Conservation (phyloP, 2,329 filamentous ascomycete species). For the Cryphonectria radicalis region DNA sequence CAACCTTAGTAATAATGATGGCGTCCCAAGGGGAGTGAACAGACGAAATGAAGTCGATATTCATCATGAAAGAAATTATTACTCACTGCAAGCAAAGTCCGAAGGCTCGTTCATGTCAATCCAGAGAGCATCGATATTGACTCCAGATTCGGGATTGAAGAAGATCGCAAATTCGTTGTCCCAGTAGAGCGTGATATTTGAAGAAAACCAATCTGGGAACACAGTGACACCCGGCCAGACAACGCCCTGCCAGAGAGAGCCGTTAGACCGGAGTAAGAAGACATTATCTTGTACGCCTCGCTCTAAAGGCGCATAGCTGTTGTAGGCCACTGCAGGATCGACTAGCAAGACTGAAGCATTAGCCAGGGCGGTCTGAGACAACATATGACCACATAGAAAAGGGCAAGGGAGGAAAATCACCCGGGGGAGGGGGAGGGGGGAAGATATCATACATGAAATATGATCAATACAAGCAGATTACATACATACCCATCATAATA, state of each 20-base stretch:
- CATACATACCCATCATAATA: conserved; percentile 62
- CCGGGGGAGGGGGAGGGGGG: neutral
- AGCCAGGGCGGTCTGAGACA: neutral
- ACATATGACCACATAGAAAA: neutral
- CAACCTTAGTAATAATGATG: neutral
- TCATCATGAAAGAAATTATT: too few relatives aligned
- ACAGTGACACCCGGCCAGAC: conserved; percentile 78
- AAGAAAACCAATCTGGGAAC: conserved; percentile 78
- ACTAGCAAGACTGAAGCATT: conserved; percentile 67
- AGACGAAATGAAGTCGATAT: neutral
- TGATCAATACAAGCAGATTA: neutral
- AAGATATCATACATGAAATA: neutral
- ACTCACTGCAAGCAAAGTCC: conserved; percentile 48
- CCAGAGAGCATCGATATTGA: conserved; percentile 80
- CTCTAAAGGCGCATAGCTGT: conserved; percentile 49
- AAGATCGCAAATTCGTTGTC: conserved; percentile 67
- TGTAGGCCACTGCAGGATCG: conserved; percentile 65
- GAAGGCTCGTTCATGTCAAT: conserved; percentile 70
- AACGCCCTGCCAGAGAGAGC: conserved; percentile 62
- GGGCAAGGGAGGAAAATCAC: too few relatives aligned
- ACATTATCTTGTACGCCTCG: conserved; percentile 48
- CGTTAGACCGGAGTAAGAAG: conserved; percentile 58
- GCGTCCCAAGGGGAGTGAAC: neutral
- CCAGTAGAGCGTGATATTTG: conserved; percentile 70
- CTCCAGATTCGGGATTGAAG: conserved; percentile 65